These are phyloP conservation scores for Tylopilus balloui DNA, from an alignment of 768 basidiomycete species.

Conservation along the genomic window DNA sequence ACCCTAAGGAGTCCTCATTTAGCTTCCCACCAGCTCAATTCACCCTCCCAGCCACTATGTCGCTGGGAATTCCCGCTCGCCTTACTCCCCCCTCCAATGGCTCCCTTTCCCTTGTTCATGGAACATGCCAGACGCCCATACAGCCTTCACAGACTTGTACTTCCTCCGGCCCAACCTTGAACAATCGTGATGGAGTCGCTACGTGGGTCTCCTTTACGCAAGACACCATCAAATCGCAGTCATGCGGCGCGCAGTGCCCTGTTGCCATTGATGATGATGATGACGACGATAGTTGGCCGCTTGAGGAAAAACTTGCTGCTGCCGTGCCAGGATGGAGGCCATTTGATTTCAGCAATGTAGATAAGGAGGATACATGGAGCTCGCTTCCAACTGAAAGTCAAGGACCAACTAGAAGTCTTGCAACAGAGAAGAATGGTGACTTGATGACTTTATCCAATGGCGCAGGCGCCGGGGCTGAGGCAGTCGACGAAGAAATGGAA, in stretches of 20 bases:
- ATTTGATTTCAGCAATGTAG: slow-evolving; percentile 46
- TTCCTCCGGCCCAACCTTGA: slow-evolving; percentile 49
- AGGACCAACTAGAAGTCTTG: slow-evolving; percentile 26
- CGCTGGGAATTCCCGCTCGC: slow-evolving; percentile 41
- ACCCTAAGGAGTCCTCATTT: slow-evolving; percentile 31
- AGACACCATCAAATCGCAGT: slow-evolving; percentile 45
- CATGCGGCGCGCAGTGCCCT: slow-evolving; percentile 9
- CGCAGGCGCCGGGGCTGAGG: slow-evolving; percentile 10
- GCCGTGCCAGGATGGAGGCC: slow-evolving; percentile 56
- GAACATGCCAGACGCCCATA: slow-evolving; percentile 36
- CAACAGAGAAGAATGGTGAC: slow-evolving; percentile 8
- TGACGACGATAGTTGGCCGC: slow-evolving; percentile 66
- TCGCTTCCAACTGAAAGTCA: slow-evolving; percentile 60
- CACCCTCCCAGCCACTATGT: slow-evolving; percentile 42
- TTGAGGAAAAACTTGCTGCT: slow-evolving; percentile 58
- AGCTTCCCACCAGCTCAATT: slow-evolving; percentile 37
- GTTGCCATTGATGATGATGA: slow-evolving; percentile 46
- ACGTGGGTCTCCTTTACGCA: slow-evolving; percentile 60
- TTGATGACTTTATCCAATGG: slow-evolving; percentile 1
- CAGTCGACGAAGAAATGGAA: slow-evolving; percentile 8
- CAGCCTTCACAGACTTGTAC: slow-evolving; percentile 55
- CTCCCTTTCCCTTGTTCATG: slow-evolving; percentile 19
- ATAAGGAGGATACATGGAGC: slow-evolving; percentile 77
- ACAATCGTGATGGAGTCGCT: slow-evolving; percentile 39
- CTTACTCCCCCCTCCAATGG: slow-evolving; percentile 26